Conservation (phyloP, 129 eudicot species). For the Flaveria trinervia region DNA sequence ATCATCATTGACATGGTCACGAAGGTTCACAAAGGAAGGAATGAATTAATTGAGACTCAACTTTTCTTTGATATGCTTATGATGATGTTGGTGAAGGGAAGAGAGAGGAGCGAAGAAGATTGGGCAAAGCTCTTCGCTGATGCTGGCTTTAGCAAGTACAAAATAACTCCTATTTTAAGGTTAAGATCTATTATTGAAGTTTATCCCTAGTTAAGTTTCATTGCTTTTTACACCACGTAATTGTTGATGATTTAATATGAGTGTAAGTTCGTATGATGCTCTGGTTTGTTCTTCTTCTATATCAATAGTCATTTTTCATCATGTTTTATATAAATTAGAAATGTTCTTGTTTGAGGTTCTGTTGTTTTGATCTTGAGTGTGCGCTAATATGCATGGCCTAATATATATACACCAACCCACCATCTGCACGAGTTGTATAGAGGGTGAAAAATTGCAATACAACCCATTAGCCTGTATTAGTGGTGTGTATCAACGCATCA, state of each 20-base stretch:
- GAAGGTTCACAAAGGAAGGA: background rate
- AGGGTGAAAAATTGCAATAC: no score
- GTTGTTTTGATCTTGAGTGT: background rate
- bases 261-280: background rate
- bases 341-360: background rate
- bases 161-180: conserved; percentile 28
- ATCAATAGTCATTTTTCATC: no score
- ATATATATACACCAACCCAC: no score
- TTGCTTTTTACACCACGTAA: background rate
- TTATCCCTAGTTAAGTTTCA: conserved; percentile 24
- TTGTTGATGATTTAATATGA: background rate
- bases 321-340: background rate
- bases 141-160: conserved; percentile 34
- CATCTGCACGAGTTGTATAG: no score
- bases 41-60: conserved; percentile 15
- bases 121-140: conserved; percentile 39
- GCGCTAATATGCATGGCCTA: no score
- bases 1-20: conserved; percentile 22
- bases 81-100: conserved; percentile 28
- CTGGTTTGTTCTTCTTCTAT: background rate
- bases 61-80: conserved; percentile 30
- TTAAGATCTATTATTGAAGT: conserved; percentile 41
- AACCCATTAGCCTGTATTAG: no score
- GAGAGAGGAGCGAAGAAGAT: conserved; percentile 43
- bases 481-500: no score